Percentiles rank a stretch among this genome's conserved stretches.
These are phyloP conservation scores for Prunus mume DNA, from an alignment of 306 rosid genomes.

Conservation along the genomic window DNA sequence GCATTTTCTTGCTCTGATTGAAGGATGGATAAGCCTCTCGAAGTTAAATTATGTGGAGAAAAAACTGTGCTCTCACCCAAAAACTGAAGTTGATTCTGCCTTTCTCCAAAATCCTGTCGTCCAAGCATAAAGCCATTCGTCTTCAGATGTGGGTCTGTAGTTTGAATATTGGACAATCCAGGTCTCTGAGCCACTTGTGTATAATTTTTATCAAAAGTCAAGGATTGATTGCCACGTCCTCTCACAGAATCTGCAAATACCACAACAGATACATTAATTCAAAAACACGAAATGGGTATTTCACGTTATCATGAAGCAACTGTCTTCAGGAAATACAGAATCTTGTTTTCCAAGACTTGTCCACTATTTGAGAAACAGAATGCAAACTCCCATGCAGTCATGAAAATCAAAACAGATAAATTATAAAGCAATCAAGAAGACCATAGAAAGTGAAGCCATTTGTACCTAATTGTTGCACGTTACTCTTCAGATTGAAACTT, in stretches of 20 bases:
- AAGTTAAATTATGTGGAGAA: conserved; percentile 31
- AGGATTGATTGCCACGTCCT: conserved; percentile 25
- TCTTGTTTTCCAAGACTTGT: background rate
- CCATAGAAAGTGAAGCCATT: background rate
- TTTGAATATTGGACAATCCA: conserved; percentile 22
- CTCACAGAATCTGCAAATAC: conserved; percentile 34
- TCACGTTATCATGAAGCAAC: background rate
- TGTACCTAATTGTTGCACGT: conserved; percentile 28
- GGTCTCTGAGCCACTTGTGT: conserved; percentile 31
- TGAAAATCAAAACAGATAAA: background rate
- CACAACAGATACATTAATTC: conserved; percentile 4
- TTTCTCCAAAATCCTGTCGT: conserved; percentile 28
- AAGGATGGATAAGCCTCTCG: conserved; percentile 27
- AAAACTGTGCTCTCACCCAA: conserved; percentile 36
- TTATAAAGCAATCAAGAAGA: background rate
- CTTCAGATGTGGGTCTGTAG: conserved; percentile 20
- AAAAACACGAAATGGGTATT: conserved; percentile 4
- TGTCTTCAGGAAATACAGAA: background rate
- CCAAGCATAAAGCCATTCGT: conserved; percentile 48
- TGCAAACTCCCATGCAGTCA: conserved; percentile 6
- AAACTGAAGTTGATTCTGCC: conserved; percentile 28
- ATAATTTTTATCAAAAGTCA: conserved; percentile 24
- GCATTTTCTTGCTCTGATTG: conserved; percentile 50
- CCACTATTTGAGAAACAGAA: background rate
- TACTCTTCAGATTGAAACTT: conserved; percentile 20